Conservation (phyloP, 495 filamentous ascomycete genomes). For the Articulospora tetracladia region DNA sequence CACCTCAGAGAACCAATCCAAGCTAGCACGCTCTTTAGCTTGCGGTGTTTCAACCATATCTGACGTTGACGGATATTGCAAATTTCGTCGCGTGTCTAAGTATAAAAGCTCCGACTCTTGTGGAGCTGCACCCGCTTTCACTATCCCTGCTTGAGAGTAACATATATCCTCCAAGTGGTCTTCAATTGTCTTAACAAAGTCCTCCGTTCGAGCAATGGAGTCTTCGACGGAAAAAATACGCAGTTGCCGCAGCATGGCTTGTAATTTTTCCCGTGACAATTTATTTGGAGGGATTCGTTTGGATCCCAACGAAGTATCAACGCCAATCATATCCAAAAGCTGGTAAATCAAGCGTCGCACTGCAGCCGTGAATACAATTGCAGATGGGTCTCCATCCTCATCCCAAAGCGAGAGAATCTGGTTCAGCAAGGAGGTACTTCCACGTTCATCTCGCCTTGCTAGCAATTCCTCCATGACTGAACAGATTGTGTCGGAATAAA, state of each 20-base stretch:
- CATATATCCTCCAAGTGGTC: neutral
- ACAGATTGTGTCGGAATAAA: neutral
- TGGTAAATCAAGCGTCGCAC: neutral
- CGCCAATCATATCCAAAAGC: neutral
- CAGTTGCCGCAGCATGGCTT: neutral
- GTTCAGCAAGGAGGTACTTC: neutral
- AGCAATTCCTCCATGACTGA: neutral
- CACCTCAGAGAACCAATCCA: neutral
- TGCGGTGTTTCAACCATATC: neutral
- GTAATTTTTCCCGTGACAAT: neutral
- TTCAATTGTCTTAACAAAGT: neutral
- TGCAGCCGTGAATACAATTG: neutral
- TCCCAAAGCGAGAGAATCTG: neutral
- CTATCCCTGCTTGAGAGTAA: neutral
- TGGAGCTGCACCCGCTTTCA: no score
- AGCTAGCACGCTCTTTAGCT: neutral
- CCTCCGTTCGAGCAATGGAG: neutral
- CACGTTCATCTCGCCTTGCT: neutral
- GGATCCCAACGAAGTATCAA: neutral
- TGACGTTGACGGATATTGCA: no score
- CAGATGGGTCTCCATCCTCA: neutral
- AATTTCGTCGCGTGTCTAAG: no score
- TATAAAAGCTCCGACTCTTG: no score
- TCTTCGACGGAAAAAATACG: neutral
- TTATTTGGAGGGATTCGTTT: neutral